Evolutionary conservation across 352 stramenopile species (phyloP).

Genomic region (Phytophthora quininea): DNA sequence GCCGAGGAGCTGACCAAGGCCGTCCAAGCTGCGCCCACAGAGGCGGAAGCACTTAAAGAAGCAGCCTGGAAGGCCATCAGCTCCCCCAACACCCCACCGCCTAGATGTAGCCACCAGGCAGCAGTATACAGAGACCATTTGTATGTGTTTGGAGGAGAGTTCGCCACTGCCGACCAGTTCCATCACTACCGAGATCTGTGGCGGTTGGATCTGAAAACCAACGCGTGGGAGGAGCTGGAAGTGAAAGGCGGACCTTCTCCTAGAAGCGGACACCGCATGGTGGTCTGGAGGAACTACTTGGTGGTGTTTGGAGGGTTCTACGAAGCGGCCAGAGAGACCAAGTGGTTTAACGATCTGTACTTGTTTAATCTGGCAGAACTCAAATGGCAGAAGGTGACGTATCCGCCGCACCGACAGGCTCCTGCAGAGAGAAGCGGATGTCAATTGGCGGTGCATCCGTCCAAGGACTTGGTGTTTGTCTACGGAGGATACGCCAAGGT

Average conservation of each 20-base stretch:
- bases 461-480: conserved; percentile 92
- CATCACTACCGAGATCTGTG: conserved; percentile 96
- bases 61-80: conserved; percentile 91
- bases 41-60: conserved; percentile 23
- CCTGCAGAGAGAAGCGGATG: conserved; percentile 82
- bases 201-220: conserved; percentile 93
- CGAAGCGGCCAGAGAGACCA: conserved; percentile 90
- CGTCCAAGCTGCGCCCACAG: conserved; percentile 8
- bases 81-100: conserved; percentile 86
- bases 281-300: conserved; percentile 95
- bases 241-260: conserved; percentile 82
- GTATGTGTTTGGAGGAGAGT: conserved; percentile 98
- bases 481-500: conserved; percentile 97
- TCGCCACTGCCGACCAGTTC: conserved; percentile 96
- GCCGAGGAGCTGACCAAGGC: conserved; percentile 23
- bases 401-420: conserved; percentile 64
- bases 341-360: conserved; percentile 97
- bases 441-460: conserved; percentile 81
- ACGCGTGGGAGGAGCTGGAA: conserved; percentile 94
- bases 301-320: conserved; percentile 98
- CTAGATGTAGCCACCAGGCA: conserved; percentile 95
- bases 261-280: conserved; percentile 92
- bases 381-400: conserved; percentile 88
- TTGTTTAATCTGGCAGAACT: conserved; percentile 90
- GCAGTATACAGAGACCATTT: conserved; percentile 95